phyloP scores from a whole-genome alignment of 305 asterid species.

The Withania somnifera region DNA sequence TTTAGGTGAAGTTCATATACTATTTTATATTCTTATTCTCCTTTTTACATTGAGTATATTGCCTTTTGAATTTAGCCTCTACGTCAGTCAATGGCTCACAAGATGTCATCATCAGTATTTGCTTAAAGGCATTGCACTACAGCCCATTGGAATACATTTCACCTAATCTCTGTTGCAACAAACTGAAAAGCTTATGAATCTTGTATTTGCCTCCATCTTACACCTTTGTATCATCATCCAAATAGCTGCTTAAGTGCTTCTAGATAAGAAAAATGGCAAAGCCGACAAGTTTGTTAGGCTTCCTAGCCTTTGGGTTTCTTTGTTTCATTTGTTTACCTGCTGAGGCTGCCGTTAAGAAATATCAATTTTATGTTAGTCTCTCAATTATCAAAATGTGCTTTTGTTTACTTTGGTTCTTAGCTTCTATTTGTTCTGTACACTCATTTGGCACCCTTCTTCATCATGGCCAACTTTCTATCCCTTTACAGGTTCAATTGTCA shows the following conservation, averaged over 20 bases:
- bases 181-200: constrained; percentile 8
- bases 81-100: constrained; percentile 18
- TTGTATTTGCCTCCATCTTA: neutral
- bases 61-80: constrained; percentile 7
- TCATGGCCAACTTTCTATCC: neutral
- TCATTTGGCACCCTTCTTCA: neutral
- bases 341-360: constrained; percentile 36
- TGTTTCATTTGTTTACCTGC: constrained; percentile 22
- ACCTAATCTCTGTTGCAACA: constrained; percentile 33
- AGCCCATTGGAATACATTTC: constrained; percentile 5
- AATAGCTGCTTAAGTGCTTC: neutral
- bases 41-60: neutral
- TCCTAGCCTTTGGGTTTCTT: constrained; percentile 17
- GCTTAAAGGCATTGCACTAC: constrained; percentile 44
- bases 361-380: constrained; percentile 43
- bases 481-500: constrained; percentile 28
- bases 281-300: constrained; percentile 2
- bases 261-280: constrained; percentile 16
- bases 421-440: neutral
- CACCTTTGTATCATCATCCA: neutral
- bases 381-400: neutral
- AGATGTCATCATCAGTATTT: constrained; percentile 28
- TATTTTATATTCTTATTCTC: neutral
- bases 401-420: neutral
- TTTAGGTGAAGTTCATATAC: constrained; percentile 27